A percentile compares a stretch with the other conserved stretches of the same genome.
These are phyloP conservation scores for Pseudocercospora cruenta DNA, from an alignment of 2,329 filamentous ascomycete genomes.

Conservation along the genomic window DNA sequence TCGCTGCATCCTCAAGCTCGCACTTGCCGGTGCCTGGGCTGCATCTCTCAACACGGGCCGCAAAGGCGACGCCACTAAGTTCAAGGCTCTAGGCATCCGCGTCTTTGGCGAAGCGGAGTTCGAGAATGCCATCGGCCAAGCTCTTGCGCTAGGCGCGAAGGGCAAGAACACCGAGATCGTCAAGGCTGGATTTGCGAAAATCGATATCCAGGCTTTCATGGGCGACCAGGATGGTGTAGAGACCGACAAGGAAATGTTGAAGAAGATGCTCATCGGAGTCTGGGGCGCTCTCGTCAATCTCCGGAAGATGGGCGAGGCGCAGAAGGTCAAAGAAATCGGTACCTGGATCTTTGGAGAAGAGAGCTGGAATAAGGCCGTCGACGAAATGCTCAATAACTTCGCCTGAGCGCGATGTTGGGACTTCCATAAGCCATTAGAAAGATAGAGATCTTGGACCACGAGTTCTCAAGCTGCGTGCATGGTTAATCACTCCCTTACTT, in stretches of 20 bases:
- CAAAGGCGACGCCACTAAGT: slow-evolving; percentile 18
- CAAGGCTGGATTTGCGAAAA: slow-evolving; percentile 5
- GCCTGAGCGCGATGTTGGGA: neutral
- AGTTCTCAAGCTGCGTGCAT: too few relatives aligned
- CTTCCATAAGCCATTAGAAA: neutral
- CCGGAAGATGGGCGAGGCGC: neutral
- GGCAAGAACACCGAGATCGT: neutral
- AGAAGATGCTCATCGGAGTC: neutral
- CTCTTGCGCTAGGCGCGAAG: neutral
- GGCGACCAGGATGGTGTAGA: neutral
- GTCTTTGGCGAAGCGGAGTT: slow-evolving; percentile 7
- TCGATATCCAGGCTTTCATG: slow-evolving; percentile 8
- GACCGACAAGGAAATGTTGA: neutral
- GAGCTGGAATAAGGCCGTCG: neutral
- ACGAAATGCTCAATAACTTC: neutral
- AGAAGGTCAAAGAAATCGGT: neutral
- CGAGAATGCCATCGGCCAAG: neutral
- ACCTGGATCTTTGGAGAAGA: neutral
- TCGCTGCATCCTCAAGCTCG: neutral
- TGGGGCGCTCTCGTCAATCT: neutral
- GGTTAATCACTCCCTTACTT: too few relatives aligned
- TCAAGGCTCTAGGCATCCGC: slow-evolving; percentile 8
- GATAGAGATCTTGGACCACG: too few relatives aligned
- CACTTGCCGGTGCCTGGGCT: slow-evolving; percentile 13
- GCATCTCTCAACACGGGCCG: slow-evolving; percentile 12